Evolutionary conservation across 2,329 filamentous ascomycete genomes (phyloP).

Genomic region (Colletotrichum incanum): DNA sequence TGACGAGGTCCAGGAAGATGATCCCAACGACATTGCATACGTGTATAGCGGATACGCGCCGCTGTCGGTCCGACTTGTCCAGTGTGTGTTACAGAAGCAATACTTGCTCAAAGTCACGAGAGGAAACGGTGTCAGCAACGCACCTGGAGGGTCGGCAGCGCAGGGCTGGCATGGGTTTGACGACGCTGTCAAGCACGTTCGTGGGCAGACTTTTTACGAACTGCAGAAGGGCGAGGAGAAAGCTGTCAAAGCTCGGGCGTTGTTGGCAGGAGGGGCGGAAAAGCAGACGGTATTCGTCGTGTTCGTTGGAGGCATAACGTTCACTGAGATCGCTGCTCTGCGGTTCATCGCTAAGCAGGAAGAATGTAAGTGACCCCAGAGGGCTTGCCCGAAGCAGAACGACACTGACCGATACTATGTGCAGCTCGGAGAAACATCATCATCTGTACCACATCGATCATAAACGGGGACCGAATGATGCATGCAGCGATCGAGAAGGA

Average conservation of each 20-base stretch:
- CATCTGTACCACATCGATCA: slow-evolving; percentile 92
- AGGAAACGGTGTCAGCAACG: slow-evolving; percentile 68
- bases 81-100: slow-evolving; percentile 93
- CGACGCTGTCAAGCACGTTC: slow-evolving; percentile 88
- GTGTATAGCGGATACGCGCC: slow-evolving; percentile 98
- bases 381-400: neutral
- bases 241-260: slow-evolving; percentile 86
- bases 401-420: neutral
- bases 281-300: slow-evolving; percentile 96
- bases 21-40: slow-evolving; percentile 96
- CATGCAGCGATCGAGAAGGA: slow-evolving; percentile 84
- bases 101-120: slow-evolving; percentile 81
- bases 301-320: slow-evolving; percentile 96
- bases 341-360: slow-evolving; percentile 90
- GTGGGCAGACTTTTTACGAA: slow-evolving; percentile 92
- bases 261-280: slow-evolving; percentile 81
- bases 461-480: slow-evolving; percentile 92
- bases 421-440: slow-evolving; percentile 85
- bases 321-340: slow-evolving; percentile 94
- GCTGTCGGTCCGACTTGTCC: slow-evolving; percentile 89
- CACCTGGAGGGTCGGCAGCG: slow-evolving; percentile 60
- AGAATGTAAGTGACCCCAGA: slow-evolving; percentile 67
- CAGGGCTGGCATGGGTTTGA: slow-evolving; percentile 96
- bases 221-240: slow-evolving; percentile 94
- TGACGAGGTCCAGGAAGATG: slow-evolving; percentile 95